Percentiles rank a stretch among this genome's conserved stretches.
These are phyloP conservation scores for Guadua angustifolia DNA, from an alignment of 176 grass and related monocot species.

Conservation along the genomic window DNA sequence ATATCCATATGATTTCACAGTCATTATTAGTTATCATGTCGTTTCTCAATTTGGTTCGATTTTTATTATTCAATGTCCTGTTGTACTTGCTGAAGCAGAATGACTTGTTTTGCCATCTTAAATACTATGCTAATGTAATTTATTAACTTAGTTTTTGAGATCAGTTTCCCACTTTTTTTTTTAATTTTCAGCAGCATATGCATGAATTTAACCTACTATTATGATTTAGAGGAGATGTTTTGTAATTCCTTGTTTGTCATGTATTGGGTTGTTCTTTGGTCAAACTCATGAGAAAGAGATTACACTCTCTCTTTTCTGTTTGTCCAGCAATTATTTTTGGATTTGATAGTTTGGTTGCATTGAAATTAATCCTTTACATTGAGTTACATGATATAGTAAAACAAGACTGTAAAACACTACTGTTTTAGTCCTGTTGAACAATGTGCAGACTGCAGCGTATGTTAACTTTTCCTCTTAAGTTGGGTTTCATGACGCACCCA, in stretches of 20 bases:
- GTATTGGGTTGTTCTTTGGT: not conserved
- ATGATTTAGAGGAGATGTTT: not conserved
- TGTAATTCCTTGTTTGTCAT: not conserved
- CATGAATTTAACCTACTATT: not conserved
- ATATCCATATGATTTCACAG: no score
- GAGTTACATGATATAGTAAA: not conserved
- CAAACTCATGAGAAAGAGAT: not conserved
- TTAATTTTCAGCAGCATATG: not conserved
- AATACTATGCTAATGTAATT: not conserved
- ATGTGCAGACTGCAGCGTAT: not conserved
- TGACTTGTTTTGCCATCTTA: not conserved
- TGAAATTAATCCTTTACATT: slow-evolving; percentile 2
- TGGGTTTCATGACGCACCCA: no score
- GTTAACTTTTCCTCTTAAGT: not conserved
- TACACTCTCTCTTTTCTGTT: not conserved
- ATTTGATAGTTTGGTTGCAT: no score
- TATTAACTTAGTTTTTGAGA: not conserved
- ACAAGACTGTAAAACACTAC: not conserved
- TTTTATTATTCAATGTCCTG: not conserved
- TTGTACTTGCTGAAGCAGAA: not conserved
- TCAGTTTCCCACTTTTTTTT: not conserved
- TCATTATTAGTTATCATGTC: no score
- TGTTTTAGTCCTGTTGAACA: slow-evolving; percentile 3
- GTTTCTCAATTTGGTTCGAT: no score
- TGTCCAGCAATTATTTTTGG: not conserved